Conservation (phyloP, 257 asterid genomes). For the Solanum etuberosum region DNA sequence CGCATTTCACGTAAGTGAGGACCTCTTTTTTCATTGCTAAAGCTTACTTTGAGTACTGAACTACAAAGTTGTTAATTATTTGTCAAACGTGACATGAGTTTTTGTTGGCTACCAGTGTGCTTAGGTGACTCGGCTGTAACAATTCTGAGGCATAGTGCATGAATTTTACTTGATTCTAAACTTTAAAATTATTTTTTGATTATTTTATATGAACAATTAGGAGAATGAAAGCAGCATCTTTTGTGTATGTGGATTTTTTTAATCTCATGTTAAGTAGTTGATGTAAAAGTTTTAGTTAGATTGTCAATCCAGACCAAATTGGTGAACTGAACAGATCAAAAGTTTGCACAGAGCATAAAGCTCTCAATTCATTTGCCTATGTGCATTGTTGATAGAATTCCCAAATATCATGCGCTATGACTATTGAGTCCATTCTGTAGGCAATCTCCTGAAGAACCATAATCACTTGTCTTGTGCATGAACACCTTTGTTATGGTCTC, state of each 20-base stretch:
- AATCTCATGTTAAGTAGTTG: background rate
- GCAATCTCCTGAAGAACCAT: background rate
- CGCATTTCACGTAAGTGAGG: constrained; percentile 53
- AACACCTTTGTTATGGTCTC: too few species aligned
- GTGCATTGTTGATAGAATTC: background rate
- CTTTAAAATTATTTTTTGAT: background rate
- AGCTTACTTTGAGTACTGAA: background rate
- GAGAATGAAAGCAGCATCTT: background rate
- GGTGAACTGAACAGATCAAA: background rate
- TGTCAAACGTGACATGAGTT: background rate
- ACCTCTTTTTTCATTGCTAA: background rate
- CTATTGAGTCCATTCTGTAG: background rate
- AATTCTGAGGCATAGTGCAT: background rate
- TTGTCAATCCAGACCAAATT: background rate
- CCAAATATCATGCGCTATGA: background rate
- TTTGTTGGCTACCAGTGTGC: background rate
- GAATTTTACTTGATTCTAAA: background rate
- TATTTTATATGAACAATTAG: background rate
- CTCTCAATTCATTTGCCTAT: background rate
- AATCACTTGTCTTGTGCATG: background rate
- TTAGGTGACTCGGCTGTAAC: background rate
- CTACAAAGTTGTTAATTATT: background rate
- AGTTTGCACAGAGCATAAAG: background rate
- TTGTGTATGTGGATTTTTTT: background rate
- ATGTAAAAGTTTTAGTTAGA: background rate